These are phyloP conservation scores for Kernera saxatilis DNA, from an alignment of 345 rosid species.

Conservation along the genomic window DNA sequence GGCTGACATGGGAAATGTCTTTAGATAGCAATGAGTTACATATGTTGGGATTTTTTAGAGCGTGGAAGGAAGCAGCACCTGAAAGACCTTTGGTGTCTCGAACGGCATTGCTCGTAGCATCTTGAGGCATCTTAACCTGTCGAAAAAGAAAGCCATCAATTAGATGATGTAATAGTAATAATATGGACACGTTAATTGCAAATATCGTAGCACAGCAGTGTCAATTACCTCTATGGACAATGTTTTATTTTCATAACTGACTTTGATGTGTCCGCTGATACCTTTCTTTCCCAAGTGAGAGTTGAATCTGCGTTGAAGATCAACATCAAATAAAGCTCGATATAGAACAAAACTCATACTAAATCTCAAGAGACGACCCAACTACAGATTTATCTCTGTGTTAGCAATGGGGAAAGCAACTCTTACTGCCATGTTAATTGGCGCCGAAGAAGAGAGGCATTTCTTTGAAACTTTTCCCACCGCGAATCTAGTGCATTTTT, in stretches of 20 bases:
- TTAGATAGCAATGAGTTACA: not conserved
- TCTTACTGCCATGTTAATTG: constrained; percentile 83
- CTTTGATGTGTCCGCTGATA: constrained; percentile 69
- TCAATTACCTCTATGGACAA: constrained; percentile 68
- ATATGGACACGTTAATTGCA: not conserved
- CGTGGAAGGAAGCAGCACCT: constrained; percentile 41
- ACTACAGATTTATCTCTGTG: not conserved
- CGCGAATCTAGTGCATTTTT: constrained; percentile 57
- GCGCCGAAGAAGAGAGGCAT: constrained; percentile 49
- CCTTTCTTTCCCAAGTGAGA: constrained; percentile 84
- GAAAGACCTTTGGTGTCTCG: constrained; percentile 95
- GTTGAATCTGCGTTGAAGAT: constrained; percentile 54
- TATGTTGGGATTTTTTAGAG: not conserved
- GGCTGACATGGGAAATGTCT: not conserved
- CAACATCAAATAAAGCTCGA: not conserved
- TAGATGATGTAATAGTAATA: not conserved
- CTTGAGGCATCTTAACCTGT: constrained; percentile 99
- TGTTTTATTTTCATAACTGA: constrained; percentile 69
- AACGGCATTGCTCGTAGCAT: constrained; percentile 64
- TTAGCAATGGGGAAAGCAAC: constrained; percentile 8
- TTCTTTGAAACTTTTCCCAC: constrained; percentile 61
- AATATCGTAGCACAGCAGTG: not conserved
- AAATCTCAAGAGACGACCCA: not conserved
- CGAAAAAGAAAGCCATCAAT: not conserved
- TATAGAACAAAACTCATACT: not conserved